Evolutionary conservation across 495 filamentous ascomycete species (phyloP), one percentile per base, ranked within the genome.

Genomic region (Hypoxylon perforatum): DNA sequence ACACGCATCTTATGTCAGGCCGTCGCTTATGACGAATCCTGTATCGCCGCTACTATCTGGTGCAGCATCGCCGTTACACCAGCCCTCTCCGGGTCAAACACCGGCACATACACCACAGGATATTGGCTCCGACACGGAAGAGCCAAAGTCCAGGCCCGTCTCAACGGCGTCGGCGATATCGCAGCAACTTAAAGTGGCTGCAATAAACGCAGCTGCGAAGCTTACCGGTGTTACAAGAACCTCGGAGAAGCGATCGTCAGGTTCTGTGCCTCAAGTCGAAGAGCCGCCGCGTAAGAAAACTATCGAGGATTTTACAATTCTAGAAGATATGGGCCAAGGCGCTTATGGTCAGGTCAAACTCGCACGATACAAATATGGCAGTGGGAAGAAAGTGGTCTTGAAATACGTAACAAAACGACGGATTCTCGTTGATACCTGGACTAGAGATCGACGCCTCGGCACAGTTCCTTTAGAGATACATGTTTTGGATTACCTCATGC

Each of bases 381-480:
- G 85, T 38, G 75, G 79, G 19, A 91, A 91, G 74, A 97, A 94
- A 75, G 89, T 96, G 52, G 95, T 99, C 4, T 82, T 99, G 52
- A 99, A 99, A 76, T 99, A 96, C 70, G 95, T 99, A 41, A 98
- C 96, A 1, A 99, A 99, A 75, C 88, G 91, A 63, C 89, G 94
- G 33, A 99, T 99, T 74, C 85, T 99, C 17, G 96, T 99, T 50
- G 95, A 99, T 78, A 99, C 95, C 0, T 99, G 95, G 95, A 97
- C 94, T 30, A 88, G 96, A 41, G 95, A 99, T 77, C 87, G 95
- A 28, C 86, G 91, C 25, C 86, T 99, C 4, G 95, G 95, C n/a
- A 99, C 95, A 0, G 95, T 99, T 2, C 95, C 95, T 1, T 81
- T 99, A 57, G 95, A 99, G 77, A 98, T 99, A 65, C 95, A 99